Evolutionary conservation across 306 rosid genomes (phyloP), one percentile per base, ranked within the genome.

Genomic region (Prunus mume): DNA sequence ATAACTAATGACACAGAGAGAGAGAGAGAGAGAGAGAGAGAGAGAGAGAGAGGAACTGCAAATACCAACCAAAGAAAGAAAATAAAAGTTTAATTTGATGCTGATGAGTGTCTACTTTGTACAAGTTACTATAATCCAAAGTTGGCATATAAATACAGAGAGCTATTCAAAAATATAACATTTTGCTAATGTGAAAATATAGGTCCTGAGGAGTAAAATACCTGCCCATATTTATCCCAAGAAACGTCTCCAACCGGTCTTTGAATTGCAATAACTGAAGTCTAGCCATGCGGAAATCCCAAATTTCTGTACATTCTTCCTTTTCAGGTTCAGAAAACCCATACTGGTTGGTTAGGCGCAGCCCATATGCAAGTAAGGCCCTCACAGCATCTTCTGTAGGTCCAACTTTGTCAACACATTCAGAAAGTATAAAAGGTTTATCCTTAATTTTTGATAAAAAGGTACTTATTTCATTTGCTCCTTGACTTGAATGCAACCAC

Each of bases 211-310:
- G 68, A 58, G 58, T 72, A 57, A 27, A 14, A 46, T 89, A 92
- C 99, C 99, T 95, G 91, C 97, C 99, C 99, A 92, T 95, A 81
- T 92, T 95, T 85, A 95, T 87, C 81, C 99, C 99, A 19, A 95
- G 91, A 85, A 78, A 92, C 41, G 99, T 95, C 85, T 90, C 99
- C 87, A 95, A 86, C 83, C 86, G 90, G 87, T 95, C 97, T 68
- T 71, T 87, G 82, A 84, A 92, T 90, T 92, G 97, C 91, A 92
- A 85, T 66, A 91, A 74, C 76, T 84, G 88, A 83, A 95, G 97
- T 78, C 99, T 89, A 79, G 89, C 83, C 78, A 89, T 47, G 75
- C 97, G 96, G 55, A 78, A 75, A 87, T 90, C 85, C 97, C 97
- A 92, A 67, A 78, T 80, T 82, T 83, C 83, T 64, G 84, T 79